Evolutionary conservation across 768 basidiomycete species (phyloP).

Genomic region (Collybia mongolica): DNA sequence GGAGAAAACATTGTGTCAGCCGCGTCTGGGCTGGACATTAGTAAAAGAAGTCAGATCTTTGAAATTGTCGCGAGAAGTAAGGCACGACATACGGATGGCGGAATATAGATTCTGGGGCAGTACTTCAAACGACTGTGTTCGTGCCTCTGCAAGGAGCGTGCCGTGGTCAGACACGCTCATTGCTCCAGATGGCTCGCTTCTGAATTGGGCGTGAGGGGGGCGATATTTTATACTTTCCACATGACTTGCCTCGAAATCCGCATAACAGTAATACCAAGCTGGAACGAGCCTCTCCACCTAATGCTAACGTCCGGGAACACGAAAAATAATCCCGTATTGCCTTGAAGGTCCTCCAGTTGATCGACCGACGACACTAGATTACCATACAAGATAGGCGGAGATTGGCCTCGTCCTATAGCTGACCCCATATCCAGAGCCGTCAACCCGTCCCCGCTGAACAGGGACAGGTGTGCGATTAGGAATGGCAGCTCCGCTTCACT

Average conservation of each 20-base stretch:
- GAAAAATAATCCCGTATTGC: conserved; percentile 82
- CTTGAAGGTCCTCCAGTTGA: conserved; percentile 76
- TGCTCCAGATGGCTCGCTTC: conserved; percentile 50
- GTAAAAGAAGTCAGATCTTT: conserved; percentile 11
- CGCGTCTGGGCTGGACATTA: conserved; percentile 38
- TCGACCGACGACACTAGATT: conserved; percentile 83
- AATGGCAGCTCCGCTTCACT: conserved; percentile 89
- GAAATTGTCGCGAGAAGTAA: conserved; percentile 1
- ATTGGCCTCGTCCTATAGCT: conserved; percentile 44
- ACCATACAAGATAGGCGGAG: conserved; percentile 74
- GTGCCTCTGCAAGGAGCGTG: conserved; percentile 65
- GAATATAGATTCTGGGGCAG: conserved; percentile 70
- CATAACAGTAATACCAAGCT: conserved; percentile 71
- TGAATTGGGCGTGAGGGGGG: conserved; percentile 20
- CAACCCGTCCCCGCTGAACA: conserved; percentile 69
- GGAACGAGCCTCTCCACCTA: conserved; percentile 72
- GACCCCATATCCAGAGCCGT: conserved; percentile 65
- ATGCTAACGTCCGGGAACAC: conserved; percentile 91
- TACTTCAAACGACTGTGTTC: conserved; percentile 78
- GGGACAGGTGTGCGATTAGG: conserved; percentile 78
- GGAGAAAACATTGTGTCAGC: conserved; percentile 50
- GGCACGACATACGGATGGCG: conserved; percentile 65
- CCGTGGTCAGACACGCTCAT: conserved; percentile 57
- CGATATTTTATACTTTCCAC: conserved; percentile 6
- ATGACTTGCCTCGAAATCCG: conserved; percentile 68